Conservation (phyloP, 1,139 yeast genomes). For the Geotrichum histeridarum region DNA sequence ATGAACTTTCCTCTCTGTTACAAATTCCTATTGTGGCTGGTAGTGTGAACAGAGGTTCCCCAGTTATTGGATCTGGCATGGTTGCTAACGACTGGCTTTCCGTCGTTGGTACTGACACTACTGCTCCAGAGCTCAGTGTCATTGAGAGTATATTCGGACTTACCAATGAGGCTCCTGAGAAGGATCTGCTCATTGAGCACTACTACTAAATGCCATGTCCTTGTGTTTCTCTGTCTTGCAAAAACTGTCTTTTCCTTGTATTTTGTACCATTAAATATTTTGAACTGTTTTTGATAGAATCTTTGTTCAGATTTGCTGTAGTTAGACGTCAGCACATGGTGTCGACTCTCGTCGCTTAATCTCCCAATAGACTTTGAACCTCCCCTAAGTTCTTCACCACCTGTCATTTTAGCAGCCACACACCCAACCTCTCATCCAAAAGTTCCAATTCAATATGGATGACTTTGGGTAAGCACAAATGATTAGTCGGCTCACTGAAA, state of each 20-base stretch:
- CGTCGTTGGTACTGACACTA: conserved; percentile 93
- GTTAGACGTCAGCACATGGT: too few species aligned
- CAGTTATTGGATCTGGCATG: conserved; percentile 98
- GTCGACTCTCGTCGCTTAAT: too few species aligned
- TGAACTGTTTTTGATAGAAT: neutral
- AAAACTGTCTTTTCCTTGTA: neutral
- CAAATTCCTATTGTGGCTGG: conserved; percentile 99
- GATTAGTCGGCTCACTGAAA: neutral
- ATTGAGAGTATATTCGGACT: conserved; percentile 81
- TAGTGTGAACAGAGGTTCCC: conserved; percentile 94
- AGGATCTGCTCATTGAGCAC: conserved; percentile 41
- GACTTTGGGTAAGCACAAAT: conserved; percentile 31
- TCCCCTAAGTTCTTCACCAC: conserved; percentile 4
- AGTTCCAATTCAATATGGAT: conserved; percentile 25
- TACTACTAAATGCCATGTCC: conserved; percentile 30
- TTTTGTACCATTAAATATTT: neutral
- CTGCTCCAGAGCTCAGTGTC: conserved; percentile 97
- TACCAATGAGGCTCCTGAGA: conserved; percentile 40
- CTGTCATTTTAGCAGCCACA: neutral
- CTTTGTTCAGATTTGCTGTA: too few species aligned
- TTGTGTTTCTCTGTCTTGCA: neutral
- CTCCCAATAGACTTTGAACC: neutral
- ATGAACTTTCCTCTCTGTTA: conserved; percentile 87
- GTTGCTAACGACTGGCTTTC: conserved; percentile 98
- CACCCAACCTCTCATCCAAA: neutral